These are phyloP conservation scores for Paspalum notatum DNA, from an alignment of 176 grass and related monocot genomes.

Conservation along the genomic window DNA sequence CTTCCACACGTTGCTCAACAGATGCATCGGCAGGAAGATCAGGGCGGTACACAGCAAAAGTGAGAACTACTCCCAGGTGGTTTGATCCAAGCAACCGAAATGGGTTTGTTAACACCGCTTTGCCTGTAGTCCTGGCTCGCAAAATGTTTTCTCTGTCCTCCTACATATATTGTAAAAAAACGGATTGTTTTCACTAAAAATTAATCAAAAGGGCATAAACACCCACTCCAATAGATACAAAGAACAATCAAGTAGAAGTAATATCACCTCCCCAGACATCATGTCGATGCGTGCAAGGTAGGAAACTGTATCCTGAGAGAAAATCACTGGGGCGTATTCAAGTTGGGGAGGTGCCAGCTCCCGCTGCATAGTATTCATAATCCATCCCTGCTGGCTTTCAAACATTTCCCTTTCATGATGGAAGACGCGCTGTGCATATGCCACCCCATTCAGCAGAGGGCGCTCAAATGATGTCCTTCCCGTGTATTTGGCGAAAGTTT, in stretches of 20 bases:
- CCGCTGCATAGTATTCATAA: constrained; percentile 75
- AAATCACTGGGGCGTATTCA: constrained; percentile 94
- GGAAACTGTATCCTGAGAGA: constrained; percentile 84
- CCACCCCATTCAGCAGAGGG: constrained; percentile 87
- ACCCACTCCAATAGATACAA: not conserved
- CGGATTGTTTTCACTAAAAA: constrained; percentile 3
- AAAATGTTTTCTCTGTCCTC: constrained; percentile 94
- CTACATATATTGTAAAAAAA: constrained; percentile 51
- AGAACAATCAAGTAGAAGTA: constrained; percentile 20
- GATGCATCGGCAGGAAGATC: constrained; percentile 74
- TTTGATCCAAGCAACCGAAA: constrained; percentile 91
- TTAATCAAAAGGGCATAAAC: not conserved
- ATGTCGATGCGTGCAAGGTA: constrained; percentile 89
- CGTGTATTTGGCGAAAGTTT: constrained; percentile 84
- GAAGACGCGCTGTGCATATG: constrained; percentile 75
- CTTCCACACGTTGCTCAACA: constrained; percentile 74
- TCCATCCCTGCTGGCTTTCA: constrained; percentile 88
- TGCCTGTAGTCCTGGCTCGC: constrained; percentile 81
- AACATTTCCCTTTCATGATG: constrained; percentile 76
- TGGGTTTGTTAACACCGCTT: constrained; percentile 90
- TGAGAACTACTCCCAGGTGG: constrained; percentile 94
- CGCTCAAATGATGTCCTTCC: constrained; percentile 86
- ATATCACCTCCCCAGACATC: constrained; percentile 86
- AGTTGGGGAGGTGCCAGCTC: constrained; percentile 59
- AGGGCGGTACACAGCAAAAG: constrained; percentile 85